phyloP scores from a whole-genome alignment of 257 asterid species.

The Avicennia marina region DNA sequence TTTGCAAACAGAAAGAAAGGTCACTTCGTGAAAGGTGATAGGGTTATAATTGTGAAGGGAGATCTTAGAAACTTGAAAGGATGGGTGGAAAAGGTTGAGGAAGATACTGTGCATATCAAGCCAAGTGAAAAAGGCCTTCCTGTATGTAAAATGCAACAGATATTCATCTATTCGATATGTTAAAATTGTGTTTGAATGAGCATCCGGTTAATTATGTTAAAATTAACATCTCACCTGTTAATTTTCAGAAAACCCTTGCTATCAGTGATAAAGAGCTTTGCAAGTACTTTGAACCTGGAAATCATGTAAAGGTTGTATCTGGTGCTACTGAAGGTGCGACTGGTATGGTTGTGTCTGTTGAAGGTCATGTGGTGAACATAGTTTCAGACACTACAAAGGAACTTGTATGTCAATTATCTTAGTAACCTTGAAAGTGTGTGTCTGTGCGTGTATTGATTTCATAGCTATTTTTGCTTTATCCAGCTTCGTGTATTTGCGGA shows the following conservation, averaged over 20 bases:
- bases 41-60: slow-evolving; percentile 88
- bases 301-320: slow-evolving; percentile 88
- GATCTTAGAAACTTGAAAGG: slow-evolving; percentile 88
- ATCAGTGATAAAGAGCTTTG: slow-evolving; percentile 82
- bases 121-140: slow-evolving; percentile 79
- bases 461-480: slow-evolving; percentile 1
- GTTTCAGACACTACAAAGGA: slow-evolving; percentile 98
- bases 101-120: slow-evolving; percentile 86
- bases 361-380: slow-evolving; percentile 91
- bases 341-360: slow-evolving; percentile 96
- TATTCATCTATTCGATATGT: slow-evolving; percentile 1
- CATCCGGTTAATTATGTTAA: not conserved
- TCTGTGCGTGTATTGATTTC: not conserved
- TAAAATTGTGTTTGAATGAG: not conserved
- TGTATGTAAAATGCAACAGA: slow-evolving; percentile 29
- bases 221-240: slow-evolving; percentile 12
- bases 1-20: slow-evolving; percentile 91
- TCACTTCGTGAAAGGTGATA: slow-evolving; percentile 92
- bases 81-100: slow-evolving; percentile 94
- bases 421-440: not conserved
- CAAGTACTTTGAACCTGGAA: slow-evolving; percentile 93
- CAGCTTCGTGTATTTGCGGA: slow-evolving; percentile 96
- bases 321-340: slow-evolving; percentile 98
- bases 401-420: slow-evolving; percentile 45
- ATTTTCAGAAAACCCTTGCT: slow-evolving; percentile 70